phyloP scores from a whole-genome alignment of 2,329 filamentous ascomycete species.

The Aureobasidium sp. region DNA sequence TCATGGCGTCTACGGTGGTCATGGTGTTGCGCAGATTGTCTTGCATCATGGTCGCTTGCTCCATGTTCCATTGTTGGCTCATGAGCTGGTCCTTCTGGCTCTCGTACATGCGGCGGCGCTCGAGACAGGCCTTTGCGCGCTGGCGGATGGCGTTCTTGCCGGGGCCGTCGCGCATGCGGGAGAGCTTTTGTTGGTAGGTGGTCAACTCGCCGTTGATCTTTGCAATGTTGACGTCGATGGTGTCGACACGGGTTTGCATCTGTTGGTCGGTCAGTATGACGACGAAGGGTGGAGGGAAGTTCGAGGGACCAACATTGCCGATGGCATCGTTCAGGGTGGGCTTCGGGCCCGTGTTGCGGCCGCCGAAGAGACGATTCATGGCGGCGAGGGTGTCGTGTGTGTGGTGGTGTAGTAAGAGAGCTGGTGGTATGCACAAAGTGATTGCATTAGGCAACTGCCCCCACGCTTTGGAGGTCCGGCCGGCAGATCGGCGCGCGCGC shows the following conservation, averaged over 20 bases:
- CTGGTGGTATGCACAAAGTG: neutral
- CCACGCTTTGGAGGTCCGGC: neutral
- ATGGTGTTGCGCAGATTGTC: slow-evolving; percentile 98
- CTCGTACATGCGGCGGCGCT: slow-evolving; percentile 92
- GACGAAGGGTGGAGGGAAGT: neutral
- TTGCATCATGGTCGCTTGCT: slow-evolving; percentile 96
- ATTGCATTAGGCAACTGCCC: neutral
- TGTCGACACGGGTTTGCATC: slow-evolving; percentile 74
- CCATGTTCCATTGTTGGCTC: slow-evolving; percentile 97
- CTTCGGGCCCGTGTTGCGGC: slow-evolving; percentile 80
- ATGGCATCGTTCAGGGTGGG: slow-evolving; percentile 81
- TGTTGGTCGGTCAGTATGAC: slow-evolving; percentile 29
- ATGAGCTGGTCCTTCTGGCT: slow-evolving; percentile 88
- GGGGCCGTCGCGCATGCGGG: slow-evolving; percentile 91
- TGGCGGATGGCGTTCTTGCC: slow-evolving; percentile 89
- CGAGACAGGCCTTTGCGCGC: slow-evolving; percentile 88
- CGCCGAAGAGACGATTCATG: slow-evolving; percentile 96
- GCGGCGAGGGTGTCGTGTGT: slow-evolving; percentile 22
- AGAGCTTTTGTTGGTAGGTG: slow-evolving; percentile 78
- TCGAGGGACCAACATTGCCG: slow-evolving; percentile 53
- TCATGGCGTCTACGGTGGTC: slow-evolving; percentile 96
- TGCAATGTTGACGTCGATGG: slow-evolving; percentile 89
- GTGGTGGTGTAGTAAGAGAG: neutral
- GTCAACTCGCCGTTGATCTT: slow-evolving; percentile 84
- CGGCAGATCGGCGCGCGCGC: slow-evolving; percentile 6